Conservation (phyloP, 768 basidiomycete genomes). For the Amanita brunnescens region DNA sequence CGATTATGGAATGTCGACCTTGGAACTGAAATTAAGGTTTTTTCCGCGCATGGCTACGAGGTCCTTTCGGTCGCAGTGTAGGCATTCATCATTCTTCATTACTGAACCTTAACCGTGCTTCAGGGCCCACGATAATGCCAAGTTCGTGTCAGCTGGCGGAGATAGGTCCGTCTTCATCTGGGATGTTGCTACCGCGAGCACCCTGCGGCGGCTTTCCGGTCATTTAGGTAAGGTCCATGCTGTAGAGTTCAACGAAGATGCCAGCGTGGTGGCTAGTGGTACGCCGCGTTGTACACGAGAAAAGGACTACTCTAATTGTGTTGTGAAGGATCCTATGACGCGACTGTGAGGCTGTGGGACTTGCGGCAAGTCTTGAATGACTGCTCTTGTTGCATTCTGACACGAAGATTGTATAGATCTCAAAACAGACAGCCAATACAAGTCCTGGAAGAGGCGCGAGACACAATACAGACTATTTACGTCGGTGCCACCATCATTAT, state of each 20-base stretch:
- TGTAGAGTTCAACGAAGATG: slow-evolving; percentile 86
- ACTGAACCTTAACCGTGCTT: neutral
- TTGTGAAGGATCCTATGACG: slow-evolving; percentile 76
- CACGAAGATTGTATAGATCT: slow-evolving; percentile 33
- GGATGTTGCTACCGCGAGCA: slow-evolving; percentile 88
- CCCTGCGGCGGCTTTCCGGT: slow-evolving; percentile 74
- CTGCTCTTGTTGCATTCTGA: neutral
- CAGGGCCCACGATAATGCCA: slow-evolving; percentile 88
- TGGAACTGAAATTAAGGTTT: slow-evolving; percentile 87
- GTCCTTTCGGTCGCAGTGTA: slow-evolving; percentile 87
- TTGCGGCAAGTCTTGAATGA: slow-evolving; percentile 46
- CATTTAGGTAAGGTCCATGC: slow-evolving; percentile 88
- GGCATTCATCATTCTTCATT: slow-evolving; percentile 19
- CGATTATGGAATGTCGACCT: slow-evolving; percentile 84
- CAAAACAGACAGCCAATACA: slow-evolving; percentile 85
- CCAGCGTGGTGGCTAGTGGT: slow-evolving; percentile 86
- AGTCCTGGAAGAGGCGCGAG: slow-evolving; percentile 78
- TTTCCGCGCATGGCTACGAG: slow-evolving; percentile 91
- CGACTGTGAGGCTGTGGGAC: slow-evolving; percentile 89
- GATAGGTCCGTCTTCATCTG: slow-evolving; percentile 91
- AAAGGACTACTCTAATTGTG: neutral
- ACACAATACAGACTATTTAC: slow-evolving; percentile 75
- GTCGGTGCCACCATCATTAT: slow-evolving; percentile 59
- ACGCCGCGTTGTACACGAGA: slow-evolving; percentile 14
- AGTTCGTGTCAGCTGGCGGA: slow-evolving; percentile 90